A percentile compares a stretch with the other conserved stretches of the same genome.
Evolutionary conservation across 768 basidiomycete species (phyloP).

Genomic region (Lentinula sp.): DNA sequence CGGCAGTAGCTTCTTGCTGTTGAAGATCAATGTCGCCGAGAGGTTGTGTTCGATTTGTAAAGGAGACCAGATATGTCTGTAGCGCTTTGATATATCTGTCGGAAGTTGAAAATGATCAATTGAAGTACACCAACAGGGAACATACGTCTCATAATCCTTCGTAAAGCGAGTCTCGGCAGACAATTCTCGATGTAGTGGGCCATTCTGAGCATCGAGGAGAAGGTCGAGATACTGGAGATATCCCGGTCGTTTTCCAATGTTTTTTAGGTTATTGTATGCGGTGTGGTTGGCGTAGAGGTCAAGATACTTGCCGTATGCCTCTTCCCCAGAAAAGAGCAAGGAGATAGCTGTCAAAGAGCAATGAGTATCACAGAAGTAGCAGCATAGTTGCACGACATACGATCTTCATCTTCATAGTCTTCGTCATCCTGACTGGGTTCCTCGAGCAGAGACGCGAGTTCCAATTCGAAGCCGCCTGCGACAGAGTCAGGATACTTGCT

Average conservation of each 20-base stretch:
- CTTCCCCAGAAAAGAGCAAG: constrained; percentile 92
- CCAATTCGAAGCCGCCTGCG: constrained; percentile 75
- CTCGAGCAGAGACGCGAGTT: constrained; percentile 76
- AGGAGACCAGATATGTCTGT: constrained; percentile 80
- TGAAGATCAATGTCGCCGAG: constrained; percentile 69
- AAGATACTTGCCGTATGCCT: constrained; percentile 90
- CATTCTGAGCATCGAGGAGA: constrained; percentile 59
- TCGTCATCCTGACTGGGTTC: constrained; percentile 63
- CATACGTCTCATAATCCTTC: constrained; percentile 78
- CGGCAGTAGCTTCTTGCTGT: constrained; percentile 54
- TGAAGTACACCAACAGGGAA: constrained; percentile 11
- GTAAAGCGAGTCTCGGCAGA: constrained; percentile 58
- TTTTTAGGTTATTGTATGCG: constrained; percentile 85
- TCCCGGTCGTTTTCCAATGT: constrained; percentile 73
- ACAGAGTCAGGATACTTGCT: constrained; percentile 89
- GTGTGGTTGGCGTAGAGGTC: constrained; percentile 88
- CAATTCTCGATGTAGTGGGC: constrained; percentile 61
- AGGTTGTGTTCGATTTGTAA: constrained; percentile 80
- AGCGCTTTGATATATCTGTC: constrained; percentile 78
- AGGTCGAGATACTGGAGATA: constrained; percentile 94
- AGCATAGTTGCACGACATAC: constrained; percentile 39
- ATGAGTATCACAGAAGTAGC: not conserved
- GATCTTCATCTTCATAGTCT: constrained; percentile 80
- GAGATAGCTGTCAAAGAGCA: constrained; percentile 51
- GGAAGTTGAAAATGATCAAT: constrained; percentile 3